Evolutionary conservation across 352 stramenopile species (phyloP).

Genomic region (Pilasporangium apinafurcum): DNA sequence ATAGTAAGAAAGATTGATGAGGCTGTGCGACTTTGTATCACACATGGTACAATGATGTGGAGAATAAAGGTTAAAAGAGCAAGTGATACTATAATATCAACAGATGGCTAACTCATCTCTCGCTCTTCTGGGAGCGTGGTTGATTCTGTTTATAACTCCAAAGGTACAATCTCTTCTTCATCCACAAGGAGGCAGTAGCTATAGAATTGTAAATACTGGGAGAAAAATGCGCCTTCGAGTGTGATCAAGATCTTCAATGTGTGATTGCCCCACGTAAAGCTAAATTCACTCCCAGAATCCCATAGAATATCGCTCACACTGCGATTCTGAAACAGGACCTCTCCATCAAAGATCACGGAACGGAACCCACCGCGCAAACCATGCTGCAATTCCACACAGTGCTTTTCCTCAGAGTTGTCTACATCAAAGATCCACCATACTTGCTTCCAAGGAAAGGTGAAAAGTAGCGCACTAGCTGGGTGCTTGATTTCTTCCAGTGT

Average conservation of each 20-base stretch:
- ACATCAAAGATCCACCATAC: constrained; percentile 80
- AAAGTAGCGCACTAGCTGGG: constrained; percentile 59
- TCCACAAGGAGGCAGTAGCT: constrained; percentile 78
- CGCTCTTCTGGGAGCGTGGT: too few relatives aligned
- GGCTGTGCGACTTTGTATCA: too few relatives aligned
- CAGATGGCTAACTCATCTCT: too few relatives aligned
- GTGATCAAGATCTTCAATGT: constrained; percentile 73
- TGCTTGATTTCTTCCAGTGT: constrained; percentile 84
- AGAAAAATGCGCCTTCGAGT: constrained; percentile 81
- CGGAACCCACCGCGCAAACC: constrained; percentile 69
- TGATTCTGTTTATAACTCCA: constrained; percentile 28
- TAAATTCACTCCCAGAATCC: constrained; percentile 72
- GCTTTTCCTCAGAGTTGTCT: constrained; percentile 33
- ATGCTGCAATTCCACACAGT: constrained; percentile 76
- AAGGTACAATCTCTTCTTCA: constrained; percentile 57
- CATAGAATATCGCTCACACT: constrained; percentile 70
- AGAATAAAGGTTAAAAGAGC: too few relatives aligned
- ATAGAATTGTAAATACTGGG: constrained; percentile 79
- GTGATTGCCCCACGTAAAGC: constrained; percentile 57
- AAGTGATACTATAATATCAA: too few relatives aligned
- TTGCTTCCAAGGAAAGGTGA: constrained; percentile 85
- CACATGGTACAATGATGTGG: too few relatives aligned
- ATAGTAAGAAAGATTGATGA: too few relatives aligned
- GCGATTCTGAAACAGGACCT: constrained; percentile 57
- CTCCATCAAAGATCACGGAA: constrained; percentile 63